Evolutionary conservation across 345 rosid genomes (phyloP).

Genomic region (Camelina hispida): DNA sequence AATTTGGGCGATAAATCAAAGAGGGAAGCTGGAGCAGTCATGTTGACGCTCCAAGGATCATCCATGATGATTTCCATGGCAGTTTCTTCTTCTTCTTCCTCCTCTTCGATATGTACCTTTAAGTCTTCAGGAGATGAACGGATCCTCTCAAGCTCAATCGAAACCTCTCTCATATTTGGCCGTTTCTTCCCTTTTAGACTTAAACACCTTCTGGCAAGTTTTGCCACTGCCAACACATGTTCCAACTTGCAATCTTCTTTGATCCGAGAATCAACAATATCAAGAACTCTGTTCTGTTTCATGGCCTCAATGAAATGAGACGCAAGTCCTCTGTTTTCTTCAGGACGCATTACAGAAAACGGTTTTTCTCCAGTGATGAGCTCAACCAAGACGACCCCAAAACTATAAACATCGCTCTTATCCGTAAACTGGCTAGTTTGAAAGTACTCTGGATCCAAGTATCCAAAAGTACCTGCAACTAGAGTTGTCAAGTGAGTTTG

Average conservation of each 20-base stretch:
- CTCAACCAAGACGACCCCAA: slow-evolving; percentile 51
- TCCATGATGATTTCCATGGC: slow-evolving; percentile 31
- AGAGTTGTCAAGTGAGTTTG: slow-evolving; percentile 52
- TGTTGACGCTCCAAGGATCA: slow-evolving; percentile 37
- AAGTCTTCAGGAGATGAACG: slow-evolving; percentile 25
- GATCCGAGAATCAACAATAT: slow-evolving; percentile 44
- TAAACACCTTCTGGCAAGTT: slow-evolving; percentile 48
- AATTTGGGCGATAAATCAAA: slow-evolving; percentile 19
- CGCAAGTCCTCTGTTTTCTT: slow-evolving; percentile 45
- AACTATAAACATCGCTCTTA: slow-evolving; percentile 47
- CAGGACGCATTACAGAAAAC: slow-evolving; percentile 29
- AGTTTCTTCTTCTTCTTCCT: slow-evolving; percentile 32
- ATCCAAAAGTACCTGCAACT: slow-evolving; percentile 44
- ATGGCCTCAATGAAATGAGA: slow-evolving; percentile 38
- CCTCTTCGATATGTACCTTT: slow-evolving; percentile 25
- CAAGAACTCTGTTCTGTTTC: slow-evolving; percentile 41
- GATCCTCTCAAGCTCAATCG: slow-evolving; percentile 41
- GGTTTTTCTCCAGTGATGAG: slow-evolving; percentile 52
- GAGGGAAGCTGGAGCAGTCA: slow-evolving; percentile 38
- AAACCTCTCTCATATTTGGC: slow-evolving; percentile 54
- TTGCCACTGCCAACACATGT: slow-evolving; percentile 40
- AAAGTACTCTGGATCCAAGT: slow-evolving; percentile 46
- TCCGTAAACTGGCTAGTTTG: slow-evolving; percentile 45
- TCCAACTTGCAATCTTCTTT: slow-evolving; percentile 17
- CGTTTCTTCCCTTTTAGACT: slow-evolving; percentile 45